Base-by-base conservation (phyloP, 208 protist genomes). In the Leishmania lainsoni region DNA sequence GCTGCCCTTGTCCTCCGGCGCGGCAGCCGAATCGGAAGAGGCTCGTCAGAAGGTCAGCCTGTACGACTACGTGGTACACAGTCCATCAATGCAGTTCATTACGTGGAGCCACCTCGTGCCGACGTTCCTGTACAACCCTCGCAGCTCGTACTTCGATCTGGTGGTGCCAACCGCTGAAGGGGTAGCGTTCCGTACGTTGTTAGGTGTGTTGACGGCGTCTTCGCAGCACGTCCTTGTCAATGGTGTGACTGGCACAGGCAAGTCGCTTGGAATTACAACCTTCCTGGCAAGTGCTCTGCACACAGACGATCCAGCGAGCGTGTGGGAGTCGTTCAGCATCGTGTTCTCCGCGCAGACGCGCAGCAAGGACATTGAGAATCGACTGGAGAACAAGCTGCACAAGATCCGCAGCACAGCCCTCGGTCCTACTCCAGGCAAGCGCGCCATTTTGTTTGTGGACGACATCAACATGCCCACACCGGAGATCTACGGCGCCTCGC, bases 391-490 rank as follows among this genome's bases (percentile, higher is more conserved):
- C 35, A 99, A 99, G 87, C 91, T 99, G 58, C 91, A 98, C 75
- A 99, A 99, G 88, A 87, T 97, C 76, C 92, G 96, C 56, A 94
- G 89, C 81, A 96, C 92, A 73, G 91, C 93, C 17, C 88, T 98
- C 56, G 96, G 95, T 29, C 94, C 96, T n/a, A 89, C 91, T 16
- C 91, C 94, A 2, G 96, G 96, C 45, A 98, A 98, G 88, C 86
- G 87, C 29, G 93, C 94, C 56, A 85, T 98, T 22, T 94, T 99
- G 83, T 97, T 99, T 68, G 91, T 99, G 63, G 98, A 99, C 84
- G 98, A 99, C 88, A 86, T 99, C 58, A 99, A 99, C 89, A 99
- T 99, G 98, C 97, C 98, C 2, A 89, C 95, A 26, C 91, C 94
- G 39, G 98, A 99, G 86, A 92, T 90, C 79, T 99, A 98, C 90